Conservation (phyloP, 1,139 yeast genomes). For the Protomyces macrosporus region DNA sequence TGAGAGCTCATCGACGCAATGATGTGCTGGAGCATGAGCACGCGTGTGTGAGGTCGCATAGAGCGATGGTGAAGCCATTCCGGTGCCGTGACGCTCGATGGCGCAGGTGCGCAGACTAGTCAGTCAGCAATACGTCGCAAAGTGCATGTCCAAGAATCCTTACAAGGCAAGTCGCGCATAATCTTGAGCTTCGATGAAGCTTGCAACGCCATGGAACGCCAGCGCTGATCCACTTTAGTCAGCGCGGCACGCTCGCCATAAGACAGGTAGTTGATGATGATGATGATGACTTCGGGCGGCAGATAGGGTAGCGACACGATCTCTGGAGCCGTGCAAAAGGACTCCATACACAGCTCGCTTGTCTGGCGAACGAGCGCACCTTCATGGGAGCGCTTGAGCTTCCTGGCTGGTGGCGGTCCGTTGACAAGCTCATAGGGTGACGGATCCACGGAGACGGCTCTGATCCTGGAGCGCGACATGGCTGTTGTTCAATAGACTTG, state of each 20-base stretch:
- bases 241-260: conserved; percentile 9
- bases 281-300: conserved; percentile 12
- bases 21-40: conserved; percentile 1
- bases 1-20: conserved; percentile 10
- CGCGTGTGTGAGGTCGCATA: neutral
- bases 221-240: conserved; percentile 2
- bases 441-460: too few relatives aligned
- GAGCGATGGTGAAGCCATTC: conserved; percentile 15
- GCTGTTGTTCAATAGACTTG: too few relatives aligned
- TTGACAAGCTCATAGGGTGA: too few relatives aligned
- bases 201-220: conserved; percentile 3
- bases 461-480: too few relatives aligned
- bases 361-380: too few relatives aligned
- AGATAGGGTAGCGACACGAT: neutral
- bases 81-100: conserved; percentile 12
- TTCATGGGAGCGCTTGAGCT: too few relatives aligned
- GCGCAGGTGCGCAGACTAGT: conserved; percentile 18
- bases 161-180: conserved; percentile 21
- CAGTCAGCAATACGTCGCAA: neutral
- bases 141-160: neutral
- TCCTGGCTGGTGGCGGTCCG: too few relatives aligned
- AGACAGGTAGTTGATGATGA: conserved; percentile 5
- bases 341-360: too few relatives aligned
- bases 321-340: neutral
- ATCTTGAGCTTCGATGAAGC: conserved; percentile 14